A percentile compares a stretch with the other conserved stretches of the same genome.
Evolutionary conservation across 192 early-diverging fungal genomes (phyloP).

Genomic region (Ambispora gerdemannii): DNA sequence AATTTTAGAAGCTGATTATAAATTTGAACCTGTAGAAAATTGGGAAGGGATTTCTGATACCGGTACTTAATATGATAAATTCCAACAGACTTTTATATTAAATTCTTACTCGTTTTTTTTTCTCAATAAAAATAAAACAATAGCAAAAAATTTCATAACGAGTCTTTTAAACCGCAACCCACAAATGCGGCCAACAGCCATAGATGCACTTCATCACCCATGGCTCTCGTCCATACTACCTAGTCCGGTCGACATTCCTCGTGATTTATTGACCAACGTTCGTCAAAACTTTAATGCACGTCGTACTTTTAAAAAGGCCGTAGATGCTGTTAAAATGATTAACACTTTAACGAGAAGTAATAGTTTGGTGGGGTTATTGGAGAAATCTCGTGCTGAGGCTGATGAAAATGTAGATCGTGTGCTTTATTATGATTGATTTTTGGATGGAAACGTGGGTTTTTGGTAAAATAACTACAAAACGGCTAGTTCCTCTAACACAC

Average conservation of each 20-base stretch:
- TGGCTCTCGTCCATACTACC: constrained; percentile 53
- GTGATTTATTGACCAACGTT: constrained; percentile 59
- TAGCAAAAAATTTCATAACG: constrained; percentile 68
- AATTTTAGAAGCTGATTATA: constrained; percentile 59
- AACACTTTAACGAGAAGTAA: constrained; percentile 17
- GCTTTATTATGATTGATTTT: constrained; percentile 3
- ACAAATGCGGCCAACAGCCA: constrained; percentile 57
- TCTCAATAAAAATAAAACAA: background rate
- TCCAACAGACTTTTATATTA: background rate
- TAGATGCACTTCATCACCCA: constrained; percentile 63
- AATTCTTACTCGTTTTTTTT: background rate
- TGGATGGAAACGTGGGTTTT: too few species aligned
- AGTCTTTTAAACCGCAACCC: constrained; percentile 59
- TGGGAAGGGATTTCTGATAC: constrained; percentile 59
- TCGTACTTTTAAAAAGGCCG: constrained; percentile 62
- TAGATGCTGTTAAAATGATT: constrained; percentile 48
- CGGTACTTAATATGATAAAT: constrained; percentile 30
- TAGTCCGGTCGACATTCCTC: constrained; percentile 29
- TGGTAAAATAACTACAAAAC: too few species aligned
- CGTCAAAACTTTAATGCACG: constrained; percentile 66
- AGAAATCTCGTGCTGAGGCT: background rate
- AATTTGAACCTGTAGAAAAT: constrained; percentile 58
- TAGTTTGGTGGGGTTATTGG: background rate
- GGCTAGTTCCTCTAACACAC: too few species aligned
- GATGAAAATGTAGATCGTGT: constrained; percentile 24